These are phyloP conservation scores for Diutina neorugosa DNA, from an alignment of 1,139 yeast genomes.

Conservation along the genomic window DNA sequence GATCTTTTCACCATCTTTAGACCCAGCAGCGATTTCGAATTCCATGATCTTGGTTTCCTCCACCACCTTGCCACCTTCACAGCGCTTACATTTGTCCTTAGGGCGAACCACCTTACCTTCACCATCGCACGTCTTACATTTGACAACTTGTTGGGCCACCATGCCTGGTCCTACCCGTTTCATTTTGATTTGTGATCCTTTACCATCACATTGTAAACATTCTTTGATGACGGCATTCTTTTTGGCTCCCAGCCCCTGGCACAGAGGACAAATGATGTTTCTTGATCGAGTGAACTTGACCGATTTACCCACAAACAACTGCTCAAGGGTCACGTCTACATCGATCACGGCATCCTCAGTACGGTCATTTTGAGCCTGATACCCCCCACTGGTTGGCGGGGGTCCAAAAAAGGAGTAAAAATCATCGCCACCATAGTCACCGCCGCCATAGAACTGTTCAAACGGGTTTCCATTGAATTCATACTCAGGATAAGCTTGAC, in stretches of 20 bases:
- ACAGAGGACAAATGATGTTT: conserved; percentile 55
- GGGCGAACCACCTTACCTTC: conserved; percentile 48
- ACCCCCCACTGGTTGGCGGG: conserved; percentile 15
- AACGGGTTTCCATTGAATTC: conserved; percentile 25
- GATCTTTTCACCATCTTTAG: conserved; percentile 48
- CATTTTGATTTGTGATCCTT: conserved; percentile 50
- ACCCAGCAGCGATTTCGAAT: conserved; percentile 67
- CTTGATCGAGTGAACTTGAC: conserved; percentile 67
- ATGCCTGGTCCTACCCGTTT: conserved; percentile 69
- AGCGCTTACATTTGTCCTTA: conserved; percentile 69
- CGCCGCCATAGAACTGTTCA: conserved; percentile 22
- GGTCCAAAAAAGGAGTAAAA: conserved; percentile 55
- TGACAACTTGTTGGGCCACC: conserved; percentile 48
- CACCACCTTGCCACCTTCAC: conserved; percentile 51
- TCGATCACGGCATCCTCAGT: conserved; percentile 63
- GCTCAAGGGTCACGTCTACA: conserved; percentile 58
- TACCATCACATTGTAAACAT: conserved; percentile 66
- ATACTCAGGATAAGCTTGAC: conserved; percentile 9
- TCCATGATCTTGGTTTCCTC: conserved; percentile 69
- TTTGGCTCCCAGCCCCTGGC: conserved; percentile 68
- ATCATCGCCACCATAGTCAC: conserved; percentile 44
- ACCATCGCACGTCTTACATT: conserved; percentile 66
- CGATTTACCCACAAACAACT: conserved; percentile 70
- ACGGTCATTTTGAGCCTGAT: conserved; percentile 14
- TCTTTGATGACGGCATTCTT: conserved; percentile 42